Evolutionary conservation across 2,329 filamentous ascomycete species (phyloP), one percentile per base, ranked within the genome.

Genomic region (Fusarium ramigenum): DNA sequence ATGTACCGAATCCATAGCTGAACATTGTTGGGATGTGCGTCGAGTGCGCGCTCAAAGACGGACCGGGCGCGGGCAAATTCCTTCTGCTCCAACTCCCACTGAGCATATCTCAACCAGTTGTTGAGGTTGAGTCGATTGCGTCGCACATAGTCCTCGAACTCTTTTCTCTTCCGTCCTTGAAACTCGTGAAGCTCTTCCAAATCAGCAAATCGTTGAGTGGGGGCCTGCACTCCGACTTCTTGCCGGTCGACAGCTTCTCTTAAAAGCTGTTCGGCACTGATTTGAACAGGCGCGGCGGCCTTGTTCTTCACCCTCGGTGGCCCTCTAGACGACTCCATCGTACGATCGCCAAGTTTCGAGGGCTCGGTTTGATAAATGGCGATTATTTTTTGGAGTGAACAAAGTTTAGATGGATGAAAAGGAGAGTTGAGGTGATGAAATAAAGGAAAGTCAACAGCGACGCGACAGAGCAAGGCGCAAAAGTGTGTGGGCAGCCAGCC

Each of bases 251-350:
- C 96, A 73, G 96, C 96, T 86, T 99, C 96, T 77, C 96, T 93
- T 47, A 99, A 91, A 72, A 99, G 92, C 86, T 99, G 96, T 84
- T 99, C 96, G 75, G 96, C 96, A 75, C 93, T 97, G 82, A 99
- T 97, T 85, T 98, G 92, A 65, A 93, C 87, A 44, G 93, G 94
- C 85, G 96, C 96, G 4, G 96, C 89, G 75, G 93, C 94, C 92
- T 99, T 99, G 88, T 99, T 98, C 84, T 98, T 98, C 87, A 99
- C 96, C 89, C 95, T 89, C 18, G 96, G 96, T 66, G 96, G 96
- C 78, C 96, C 96, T 74, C 96, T 92, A 76, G 93, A 92, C 65
- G 92, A 90, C 87, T 98, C 96, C 95, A 98, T 98, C 73, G 71
- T 89, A 82, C 34, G n/a, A 49, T 69, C 64, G 57, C 32, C 44